Base-by-base conservation (phyloP, 2,329 filamentous ascomycete species). In the Botrytis fabae region DNA sequence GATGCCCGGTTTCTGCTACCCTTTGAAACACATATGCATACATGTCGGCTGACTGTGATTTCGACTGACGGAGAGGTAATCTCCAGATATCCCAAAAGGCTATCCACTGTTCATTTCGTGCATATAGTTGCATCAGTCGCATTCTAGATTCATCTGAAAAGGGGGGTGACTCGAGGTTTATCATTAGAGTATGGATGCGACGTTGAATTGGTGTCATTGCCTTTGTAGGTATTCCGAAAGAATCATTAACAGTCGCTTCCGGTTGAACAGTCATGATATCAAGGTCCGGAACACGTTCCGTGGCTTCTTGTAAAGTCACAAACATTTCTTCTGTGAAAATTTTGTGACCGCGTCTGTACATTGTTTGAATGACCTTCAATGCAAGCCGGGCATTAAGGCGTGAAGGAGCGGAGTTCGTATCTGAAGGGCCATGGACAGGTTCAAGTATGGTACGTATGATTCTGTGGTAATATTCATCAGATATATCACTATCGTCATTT, bases 11-110 rank as follows among this genome's bases (percentile, higher is more conserved):
- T 7, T 82, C 78, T 1, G 86, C 85, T 70, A 90, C 83, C 42
- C 83, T 78, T 22, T 80, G 76, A 78, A 88, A 91, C 40, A 90
- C 82, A 48, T 86, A 81, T 5, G 82, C 80, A 78, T 93, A 93
- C 75, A 91, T 83, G 25, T 79, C 79, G n/a, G 82, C 78, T 0
- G 86, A 85, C 32, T 90, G 87, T 1, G 83, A 77, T 14, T 81
- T 78, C 57, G 84, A 81, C 76, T 86, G 85, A 59, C 86, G 83
- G 22, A 89, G 82, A 6, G 88, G 85, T 72, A 85, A 83, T 71
- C 85, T 85, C 85, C 91, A 93, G 16, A 85, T 78, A 32, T 88
- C 84, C 89, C 89, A 92, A 77, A 92, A 89, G 9, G 83, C 82
- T 25, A 85, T 80, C 85, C 88, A 91, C 75, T 89, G 82, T 28